Evolutionary conservation across 495 filamentous ascomycete genomes (phyloP).

Genomic region (Sordaria brevicollis): DNA sequence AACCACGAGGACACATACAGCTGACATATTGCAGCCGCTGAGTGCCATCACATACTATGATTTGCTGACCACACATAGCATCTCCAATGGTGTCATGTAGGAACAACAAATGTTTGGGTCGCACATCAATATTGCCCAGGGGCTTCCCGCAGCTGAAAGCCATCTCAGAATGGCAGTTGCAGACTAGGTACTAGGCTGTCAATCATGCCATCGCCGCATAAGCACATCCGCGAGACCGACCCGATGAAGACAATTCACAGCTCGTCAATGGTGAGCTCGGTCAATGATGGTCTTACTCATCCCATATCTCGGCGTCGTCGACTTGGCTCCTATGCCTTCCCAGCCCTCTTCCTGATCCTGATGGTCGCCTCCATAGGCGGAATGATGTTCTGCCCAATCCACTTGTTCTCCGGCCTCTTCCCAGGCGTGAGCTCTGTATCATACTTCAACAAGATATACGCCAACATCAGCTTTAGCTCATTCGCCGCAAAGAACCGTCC

Average conservation of each 20-base stretch:
- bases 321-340: neutral
- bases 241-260: neutral
- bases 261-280: neutral
- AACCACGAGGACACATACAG: neutral
- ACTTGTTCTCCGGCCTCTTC: slow-evolving; percentile 18
- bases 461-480: slow-evolving; percentile 32
- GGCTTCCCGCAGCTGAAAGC: neutral
- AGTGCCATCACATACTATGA: neutral
- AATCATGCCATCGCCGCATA: neutral
- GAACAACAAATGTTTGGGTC: neutral
- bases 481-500: slow-evolving; percentile 33
- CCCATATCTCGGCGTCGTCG: neutral
- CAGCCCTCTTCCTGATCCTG: slow-evolving; percentile 21
- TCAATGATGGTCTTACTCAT: neutral
- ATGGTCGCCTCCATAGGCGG: slow-evolving; percentile 29
- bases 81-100: neutral
- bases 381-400: slow-evolving; percentile 21
- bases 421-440: slow-evolving; percentile 21
- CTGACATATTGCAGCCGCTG: neutral
- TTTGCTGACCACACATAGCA: neutral
- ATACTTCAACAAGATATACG: slow-evolving; percentile 28
- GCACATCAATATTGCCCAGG: neutral
- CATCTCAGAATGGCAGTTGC: neutral
- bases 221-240: neutral
- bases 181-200: neutral